Evolutionary conservation across 768 basidiomycete genomes (phyloP).

Genomic region (Macrolepiota fuliginosa): DNA sequence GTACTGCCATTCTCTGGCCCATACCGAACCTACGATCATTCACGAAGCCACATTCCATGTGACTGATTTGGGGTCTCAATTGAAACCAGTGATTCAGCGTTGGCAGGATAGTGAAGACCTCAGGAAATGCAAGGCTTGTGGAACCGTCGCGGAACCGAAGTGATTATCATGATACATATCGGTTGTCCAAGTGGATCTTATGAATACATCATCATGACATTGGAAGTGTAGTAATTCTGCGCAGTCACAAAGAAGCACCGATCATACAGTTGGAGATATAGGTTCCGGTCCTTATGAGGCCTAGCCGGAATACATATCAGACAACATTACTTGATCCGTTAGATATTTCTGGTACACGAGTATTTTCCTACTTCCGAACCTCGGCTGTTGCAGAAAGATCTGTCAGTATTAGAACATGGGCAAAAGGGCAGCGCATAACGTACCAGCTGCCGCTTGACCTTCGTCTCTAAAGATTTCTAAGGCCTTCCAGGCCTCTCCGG

Average conservation of each 20-base stretch:
- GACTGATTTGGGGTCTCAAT: conserved; percentile 87
- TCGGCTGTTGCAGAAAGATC: not conserved
- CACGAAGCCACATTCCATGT: conserved; percentile 82
- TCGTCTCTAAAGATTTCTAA: conserved; percentile 48
- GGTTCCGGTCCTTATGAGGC: not conserved
- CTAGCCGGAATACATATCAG: not conserved
- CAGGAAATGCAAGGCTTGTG: conserved; percentile 73
- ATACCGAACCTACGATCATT: conserved; percentile 39
- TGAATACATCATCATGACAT: too few relatives aligned
- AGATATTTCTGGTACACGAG: not conserved
- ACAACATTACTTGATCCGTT: conserved; percentile 4
- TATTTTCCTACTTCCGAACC: not conserved
- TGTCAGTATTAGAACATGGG: not conserved
- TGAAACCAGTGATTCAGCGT: conserved; percentile 85
- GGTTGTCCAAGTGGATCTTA: too few relatives aligned
- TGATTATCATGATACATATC: conserved; percentile 15
- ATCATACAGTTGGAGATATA: not conserved
- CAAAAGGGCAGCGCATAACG: not conserved
- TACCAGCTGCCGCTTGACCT: conserved; percentile 29
- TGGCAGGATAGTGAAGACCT: conserved; percentile 72
- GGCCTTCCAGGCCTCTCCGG: conserved; percentile 60
- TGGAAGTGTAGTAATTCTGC: too few relatives aligned
- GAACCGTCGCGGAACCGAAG: conserved; percentile 39
- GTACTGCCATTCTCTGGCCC: conserved; percentile 75
- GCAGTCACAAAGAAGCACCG: not conserved